Evolutionary conservation across 2,329 filamentous ascomycete genomes (phyloP).

Genomic region (Fusarium caatingaense): DNA sequence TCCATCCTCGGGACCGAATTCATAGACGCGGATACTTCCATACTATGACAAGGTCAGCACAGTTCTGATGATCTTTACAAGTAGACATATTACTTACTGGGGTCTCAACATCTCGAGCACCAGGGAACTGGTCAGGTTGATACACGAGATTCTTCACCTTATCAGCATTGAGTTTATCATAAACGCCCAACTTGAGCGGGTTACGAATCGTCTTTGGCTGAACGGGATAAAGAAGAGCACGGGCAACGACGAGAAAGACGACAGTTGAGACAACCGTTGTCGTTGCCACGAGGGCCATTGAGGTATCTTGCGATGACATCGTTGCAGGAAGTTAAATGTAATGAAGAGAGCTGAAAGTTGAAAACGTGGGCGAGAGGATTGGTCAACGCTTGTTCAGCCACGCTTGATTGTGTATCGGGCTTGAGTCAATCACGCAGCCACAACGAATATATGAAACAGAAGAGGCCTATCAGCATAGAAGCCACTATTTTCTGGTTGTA

Average conservation of each 20-base stretch:
- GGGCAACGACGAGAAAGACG: conserved; percentile 52
- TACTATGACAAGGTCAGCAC: conserved; percentile 58
- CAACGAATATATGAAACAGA: background rate
- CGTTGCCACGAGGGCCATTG: conserved; percentile 50
- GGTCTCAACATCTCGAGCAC: conserved; percentile 77
- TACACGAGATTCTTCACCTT: conserved; percentile 62
- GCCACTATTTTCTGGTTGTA: background rate
- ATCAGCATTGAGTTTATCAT: conserved; percentile 49
- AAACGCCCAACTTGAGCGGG: conserved; percentile 57
- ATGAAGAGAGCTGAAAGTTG: background rate
- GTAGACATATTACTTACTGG: conserved; percentile 59
- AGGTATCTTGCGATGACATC: conserved; percentile 29
- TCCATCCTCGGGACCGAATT: conserved; percentile 81
- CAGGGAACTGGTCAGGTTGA: conserved; percentile 75
- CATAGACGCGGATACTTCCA: conserved; percentile 81
- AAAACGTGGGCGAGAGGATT: conserved; percentile 6
- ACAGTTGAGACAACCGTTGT: conserved; percentile 58
- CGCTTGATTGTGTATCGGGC: conserved; percentile 7
- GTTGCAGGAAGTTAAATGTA: background rate
- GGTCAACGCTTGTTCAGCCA: conserved; percentile 21
- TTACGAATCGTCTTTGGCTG: conserved; percentile 56
- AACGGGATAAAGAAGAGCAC: conserved; percentile 55
- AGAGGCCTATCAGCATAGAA: background rate
- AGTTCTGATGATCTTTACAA: background rate
- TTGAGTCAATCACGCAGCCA: conserved; percentile 14